phyloP scores from a whole-genome alignment of 768 basidiomycete genomes.

The Floccularia luteovirens region DNA sequence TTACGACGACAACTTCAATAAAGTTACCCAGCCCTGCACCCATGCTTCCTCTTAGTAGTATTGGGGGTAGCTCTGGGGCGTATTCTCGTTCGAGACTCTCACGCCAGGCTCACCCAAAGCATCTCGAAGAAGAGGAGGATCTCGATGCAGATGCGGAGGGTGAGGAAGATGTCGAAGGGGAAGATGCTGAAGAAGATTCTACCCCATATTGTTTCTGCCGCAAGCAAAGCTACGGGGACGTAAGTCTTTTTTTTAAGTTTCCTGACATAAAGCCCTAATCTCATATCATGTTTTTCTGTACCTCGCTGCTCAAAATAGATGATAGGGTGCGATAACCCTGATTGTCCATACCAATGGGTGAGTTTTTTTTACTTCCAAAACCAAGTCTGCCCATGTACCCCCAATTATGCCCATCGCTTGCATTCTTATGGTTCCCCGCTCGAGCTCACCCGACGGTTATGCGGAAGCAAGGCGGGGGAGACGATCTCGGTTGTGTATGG shows the following conservation, averaged over 20 bases:
- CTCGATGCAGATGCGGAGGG: slow-evolving; percentile 11
- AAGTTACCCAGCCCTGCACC: slow-evolving; percentile 26
- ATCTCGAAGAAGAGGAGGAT: not conserved
- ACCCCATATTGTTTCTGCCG: slow-evolving; percentile 36
- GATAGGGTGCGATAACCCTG: slow-evolving; percentile 46
- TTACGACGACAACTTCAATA: slow-evolving; percentile 25
- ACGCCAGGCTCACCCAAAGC: slow-evolving; percentile 20
- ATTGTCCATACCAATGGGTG: slow-evolving; percentile 49
- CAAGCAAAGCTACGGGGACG: slow-evolving; percentile 32
- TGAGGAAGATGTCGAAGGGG: slow-evolving; percentile 13
- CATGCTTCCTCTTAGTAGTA: slow-evolving; percentile 2
- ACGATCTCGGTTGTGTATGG: not conserved
- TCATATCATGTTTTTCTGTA: not conserved
- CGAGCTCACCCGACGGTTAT: no score
- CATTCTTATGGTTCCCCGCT: not conserved
- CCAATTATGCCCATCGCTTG: not conserved
- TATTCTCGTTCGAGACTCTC: slow-evolving; percentile 27
- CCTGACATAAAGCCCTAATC: not conserved
- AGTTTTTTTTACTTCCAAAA: slow-evolving; percentile 10
- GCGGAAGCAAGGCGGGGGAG: no score
- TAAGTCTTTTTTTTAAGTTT: slow-evolving; percentile 11
- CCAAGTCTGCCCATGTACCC: not conserved
- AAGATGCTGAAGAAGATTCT: slow-evolving; percentile 21
- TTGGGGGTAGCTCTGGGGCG: slow-evolving; percentile 11
- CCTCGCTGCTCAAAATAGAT: slow-evolving; percentile 19